Evolutionary conservation across 2,329 filamentous ascomycete genomes (phyloP), one percentile per base, ranked within the genome.

Genomic region (Trichothecium roseum): DNA sequence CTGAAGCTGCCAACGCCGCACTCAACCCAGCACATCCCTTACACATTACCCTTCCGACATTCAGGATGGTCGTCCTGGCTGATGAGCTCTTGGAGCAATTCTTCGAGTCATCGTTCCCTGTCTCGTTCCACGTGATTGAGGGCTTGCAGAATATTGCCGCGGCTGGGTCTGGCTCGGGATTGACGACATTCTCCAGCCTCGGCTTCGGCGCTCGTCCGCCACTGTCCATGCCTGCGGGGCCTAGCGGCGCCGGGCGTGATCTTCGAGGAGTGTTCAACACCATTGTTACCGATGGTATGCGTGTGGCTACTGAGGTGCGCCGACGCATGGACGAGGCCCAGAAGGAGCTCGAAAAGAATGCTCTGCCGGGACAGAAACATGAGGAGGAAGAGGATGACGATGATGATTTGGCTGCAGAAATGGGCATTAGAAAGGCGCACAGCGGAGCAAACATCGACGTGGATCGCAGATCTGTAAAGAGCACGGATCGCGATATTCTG

Each of bases 11-110:
- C 32, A 98, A 98, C 53, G 78, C 81, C 8, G 91, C 91, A 1
- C 72, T 98, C 4, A 88, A 98, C 53, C 91, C 91, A 3, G 81
- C 86, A 18, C 89, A 94, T 43, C 91, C 91, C 6, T 72, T 98
- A 1, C 84, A 95, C 55, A 95, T 98, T 51, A 96, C 91, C 1
- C 72, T 98, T 2, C 91, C 91, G 1, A 98, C 91, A 1, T 98
- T 98, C 71, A 82, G 91, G 45, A 98, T 98, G 91, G 87, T 98
- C 4, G 84, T 98, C 8, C 75, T 98, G 7, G 91, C 91, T 30
- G 91, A 98, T 52, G 91, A 98, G 56, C 72, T 93, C 1, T 74
- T 98, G 5, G 89, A 98, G 51, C 84, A 93, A 47, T 98, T 98
- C 62, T 98, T 98, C 55, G 91, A 98, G 61, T 84, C 85, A 1